A percentile compares a stretch with the other conserved stretches of the same genome.
Conservation (phyloP, 163 green algal genomes). For the Chlamydomonas reinhardtii region DNA sequence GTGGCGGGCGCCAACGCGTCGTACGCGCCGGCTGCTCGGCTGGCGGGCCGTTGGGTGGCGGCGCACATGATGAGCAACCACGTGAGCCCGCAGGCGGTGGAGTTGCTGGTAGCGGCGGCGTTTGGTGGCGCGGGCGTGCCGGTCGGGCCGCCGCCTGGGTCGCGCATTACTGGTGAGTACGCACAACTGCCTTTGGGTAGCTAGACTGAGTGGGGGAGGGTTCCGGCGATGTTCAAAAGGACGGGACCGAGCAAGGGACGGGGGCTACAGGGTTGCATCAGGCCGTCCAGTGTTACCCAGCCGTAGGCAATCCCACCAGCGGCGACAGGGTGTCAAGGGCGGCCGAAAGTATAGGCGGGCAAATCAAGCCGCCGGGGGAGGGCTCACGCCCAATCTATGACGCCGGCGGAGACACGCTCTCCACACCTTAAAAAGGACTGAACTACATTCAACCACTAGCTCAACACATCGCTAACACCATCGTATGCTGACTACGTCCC, state of each 20-base stretch:
- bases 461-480: too few species aligned
- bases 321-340: constrained; percentile 49
- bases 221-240: too few species aligned
- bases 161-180: constrained; percentile 59
- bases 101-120: constrained; percentile 77
- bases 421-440: too few species aligned
- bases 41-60: constrained; percentile 80
- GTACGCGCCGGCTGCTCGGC: constrained; percentile 65
- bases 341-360: constrained; percentile 35
- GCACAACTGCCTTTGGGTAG: too few species aligned
- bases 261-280: too few species aligned
- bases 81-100: constrained; percentile 74
- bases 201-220: too few species aligned
- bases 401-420: constrained; percentile 42
- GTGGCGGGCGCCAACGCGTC: constrained; percentile 68
- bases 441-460: neutral
- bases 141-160: constrained; percentile 43
- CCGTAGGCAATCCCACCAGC: neutral
- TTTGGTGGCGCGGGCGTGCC: constrained; percentile 52
- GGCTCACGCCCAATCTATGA: neutral
- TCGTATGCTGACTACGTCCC: too few species aligned
- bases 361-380: constrained; percentile 51
- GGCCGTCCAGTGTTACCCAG: constrained; percentile 51
- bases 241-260: too few species aligned
- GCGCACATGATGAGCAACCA: constrained; percentile 79